Evolutionary conservation across 768 basidiomycete genomes (phyloP).

Genomic region (Lyophyllum atratum): DNA sequence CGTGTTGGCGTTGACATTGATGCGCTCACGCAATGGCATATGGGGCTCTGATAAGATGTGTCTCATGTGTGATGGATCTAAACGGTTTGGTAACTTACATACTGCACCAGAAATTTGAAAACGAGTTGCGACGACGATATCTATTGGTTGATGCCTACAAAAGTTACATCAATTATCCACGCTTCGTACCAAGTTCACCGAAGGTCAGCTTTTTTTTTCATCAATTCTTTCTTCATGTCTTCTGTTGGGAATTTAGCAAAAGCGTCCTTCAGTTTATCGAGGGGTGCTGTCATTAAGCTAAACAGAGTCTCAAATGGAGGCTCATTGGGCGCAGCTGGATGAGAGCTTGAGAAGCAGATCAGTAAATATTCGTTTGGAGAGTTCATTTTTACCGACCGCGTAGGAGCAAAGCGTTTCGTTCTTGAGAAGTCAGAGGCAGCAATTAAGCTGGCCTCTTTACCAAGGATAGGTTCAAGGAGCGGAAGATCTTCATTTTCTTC

Average conservation of each 20-base stretch:
- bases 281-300: conserved; percentile 52
- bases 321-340: conserved; percentile 52
- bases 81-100: background rate
- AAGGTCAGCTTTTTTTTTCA: conserved; percentile 28
- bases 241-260: conserved; percentile 58
- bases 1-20: background rate
- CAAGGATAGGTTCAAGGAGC: conserved; percentile 48
- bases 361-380: background rate
- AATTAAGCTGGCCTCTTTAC: conserved; percentile 38
- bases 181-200: background rate
- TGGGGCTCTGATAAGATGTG: background rate
- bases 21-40: background rate
- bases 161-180: background rate
- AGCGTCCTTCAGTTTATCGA: conserved; percentile 59
- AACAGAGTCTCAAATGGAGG: conserved; percentile 63
- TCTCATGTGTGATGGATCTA: background rate
- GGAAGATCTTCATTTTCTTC: conserved; percentile 63
- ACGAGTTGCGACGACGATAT: background rate
- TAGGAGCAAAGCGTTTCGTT: conserved; percentile 65
- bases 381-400: conserved; percentile 39
- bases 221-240: conserved; percentile 26
- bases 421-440: conserved; percentile 49
- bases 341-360: conserved; percentile 33
- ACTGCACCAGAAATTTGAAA: background rate
- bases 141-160: background rate